Base-by-base conservation (phyloP, 305 asterid species). In the Fraxinus dipetala region DNA sequence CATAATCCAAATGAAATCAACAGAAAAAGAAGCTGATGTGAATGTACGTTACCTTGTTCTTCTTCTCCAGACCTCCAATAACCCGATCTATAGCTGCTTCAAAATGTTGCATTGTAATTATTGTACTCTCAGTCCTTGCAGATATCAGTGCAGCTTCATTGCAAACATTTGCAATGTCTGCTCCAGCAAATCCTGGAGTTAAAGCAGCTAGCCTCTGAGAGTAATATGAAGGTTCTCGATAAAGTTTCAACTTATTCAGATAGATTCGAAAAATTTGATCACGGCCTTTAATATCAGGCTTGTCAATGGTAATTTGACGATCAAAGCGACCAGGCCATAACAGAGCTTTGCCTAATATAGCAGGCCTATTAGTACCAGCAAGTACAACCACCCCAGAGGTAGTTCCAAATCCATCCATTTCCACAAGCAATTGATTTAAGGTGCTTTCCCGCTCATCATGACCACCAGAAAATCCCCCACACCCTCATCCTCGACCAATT, bases 121-220 rank as follows among this genome's bases (percentile, higher is more conserved):
- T 8, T 7, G 80, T 79, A 63, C 90, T 86, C 32, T 93, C 97
- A 78, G 73, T 80, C 85, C 98, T 91, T n/a, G 93, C 97, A 6
- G 98, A 97, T 85, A 94, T 87, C 63, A 94, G 85, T 82, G 98
- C 97, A 86, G 98, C 98, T 81, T 94, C 97, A 81, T 94, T 94
- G 75, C 98, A 94, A 30, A 93, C 94, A 83, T 93, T 94, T 32
- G 95, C 97, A 78, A 94, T 94, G 89, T 94, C 98, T 8, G 98
- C 98, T 38, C 98, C 98, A 51, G 98, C 93, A 87, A 94, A 91
- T 59, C 98, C 97, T 40, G 98, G 98, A 40, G 98, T 94, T 63
- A 94, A 90, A 75, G 98, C 95, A 56, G 95, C 94, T 82, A 94
- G 97, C 88, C 97, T 89, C 83, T 88, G 90, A 14, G 98, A 94